Evolutionary conservation across 2,329 filamentous ascomycete genomes (phyloP).

Genomic region (Davidsoniella virescens): DNA sequence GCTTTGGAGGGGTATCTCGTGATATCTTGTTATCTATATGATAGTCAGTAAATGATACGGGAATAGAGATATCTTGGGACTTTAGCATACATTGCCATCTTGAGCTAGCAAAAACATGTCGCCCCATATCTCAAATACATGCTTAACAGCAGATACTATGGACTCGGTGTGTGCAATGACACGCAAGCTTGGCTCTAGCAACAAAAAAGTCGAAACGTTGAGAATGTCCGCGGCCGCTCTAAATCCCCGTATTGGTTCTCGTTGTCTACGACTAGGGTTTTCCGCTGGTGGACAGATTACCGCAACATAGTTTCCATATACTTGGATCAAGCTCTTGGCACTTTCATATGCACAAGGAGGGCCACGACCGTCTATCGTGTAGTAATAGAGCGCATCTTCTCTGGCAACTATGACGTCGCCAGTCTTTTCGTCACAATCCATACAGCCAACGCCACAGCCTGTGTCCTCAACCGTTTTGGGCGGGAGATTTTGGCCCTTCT

Average conservation of each 20-base stretch:
- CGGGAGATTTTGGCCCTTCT: conserved; percentile 75
- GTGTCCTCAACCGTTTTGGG: conserved; percentile 77
- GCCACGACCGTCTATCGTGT: conserved; percentile 68
- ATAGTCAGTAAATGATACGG: background rate
- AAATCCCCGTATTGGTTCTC: conserved; percentile 38
- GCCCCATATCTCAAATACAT: conserved; percentile 75
- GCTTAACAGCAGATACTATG: conserved; percentile 62
- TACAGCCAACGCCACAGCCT: conserved; percentile 86
- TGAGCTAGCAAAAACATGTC: conserved; percentile 80
- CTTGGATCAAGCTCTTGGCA: conserved; percentile 64
- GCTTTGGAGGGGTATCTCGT: conserved; percentile 79
- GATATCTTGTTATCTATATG: conserved; percentile 61
- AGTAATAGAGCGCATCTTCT: conserved; percentile 92
- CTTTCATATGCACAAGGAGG: conserved; percentile 85
- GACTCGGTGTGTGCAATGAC: conserved; percentile 83
- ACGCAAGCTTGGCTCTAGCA: conserved; percentile 82
- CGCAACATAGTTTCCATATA: conserved; percentile 74
- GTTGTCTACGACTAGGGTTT: conserved; percentile 5
- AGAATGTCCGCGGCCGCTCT: conserved; percentile 64
- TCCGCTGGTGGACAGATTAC: conserved; percentile 58
- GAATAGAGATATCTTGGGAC: background rate
- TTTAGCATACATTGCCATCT: conserved; percentile 61
- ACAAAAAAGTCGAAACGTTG: conserved; percentile 71
- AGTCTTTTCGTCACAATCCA: conserved; percentile 66
- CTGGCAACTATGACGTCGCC: conserved; percentile 83